Conservation (phyloP, 768 basidiomycete species). For the Mycena galopus region DNA sequence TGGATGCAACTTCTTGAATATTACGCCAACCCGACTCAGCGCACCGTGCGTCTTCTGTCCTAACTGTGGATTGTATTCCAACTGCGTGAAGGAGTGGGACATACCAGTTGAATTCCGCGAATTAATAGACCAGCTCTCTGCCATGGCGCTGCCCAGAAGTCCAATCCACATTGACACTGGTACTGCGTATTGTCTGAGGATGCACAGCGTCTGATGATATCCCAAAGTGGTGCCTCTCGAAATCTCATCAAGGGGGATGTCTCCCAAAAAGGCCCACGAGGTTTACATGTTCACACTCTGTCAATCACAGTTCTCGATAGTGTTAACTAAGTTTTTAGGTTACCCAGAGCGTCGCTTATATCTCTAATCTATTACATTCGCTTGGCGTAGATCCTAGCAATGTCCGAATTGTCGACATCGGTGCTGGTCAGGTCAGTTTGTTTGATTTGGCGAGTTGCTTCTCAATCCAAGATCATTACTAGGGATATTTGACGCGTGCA, state of each 20-base stretch:
- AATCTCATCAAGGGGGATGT: conserved; percentile 62
- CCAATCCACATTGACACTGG: conserved; percentile 16
- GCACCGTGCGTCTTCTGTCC: conserved; percentile 6
- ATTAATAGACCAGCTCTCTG: conserved; percentile 25
- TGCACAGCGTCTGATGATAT: background rate
- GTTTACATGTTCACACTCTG: conserved; percentile 13
- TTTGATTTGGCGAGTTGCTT: background rate
- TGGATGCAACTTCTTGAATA: conserved; percentile 31
- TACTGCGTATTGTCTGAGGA: background rate
- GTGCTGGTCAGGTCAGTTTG: conserved; percentile 76
- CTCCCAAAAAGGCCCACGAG: conserved; percentile 84
- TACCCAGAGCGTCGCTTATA: conserved; percentile 69
- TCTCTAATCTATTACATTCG: conserved; percentile 52
- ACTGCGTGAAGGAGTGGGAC: conserved; percentile 12
- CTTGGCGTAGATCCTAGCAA: conserved; percentile 37
- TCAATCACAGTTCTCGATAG: conserved; percentile 1
- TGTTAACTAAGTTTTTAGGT: conserved; percentile 49
- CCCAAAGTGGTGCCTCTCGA: conserved; percentile 19
- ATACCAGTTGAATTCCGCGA: conserved; percentile 24
- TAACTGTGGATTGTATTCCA: background rate
- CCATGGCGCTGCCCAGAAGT: conserved; percentile 18
- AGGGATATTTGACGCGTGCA: conserved; percentile 77
- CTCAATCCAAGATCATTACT: background rate
- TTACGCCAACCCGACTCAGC: conserved; percentile 23
- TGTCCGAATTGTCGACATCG: conserved; percentile 74